Evolutionary conservation across 176 grass and related monocot species (phyloP).

Genomic region (Oryza meridionalis): DNA sequence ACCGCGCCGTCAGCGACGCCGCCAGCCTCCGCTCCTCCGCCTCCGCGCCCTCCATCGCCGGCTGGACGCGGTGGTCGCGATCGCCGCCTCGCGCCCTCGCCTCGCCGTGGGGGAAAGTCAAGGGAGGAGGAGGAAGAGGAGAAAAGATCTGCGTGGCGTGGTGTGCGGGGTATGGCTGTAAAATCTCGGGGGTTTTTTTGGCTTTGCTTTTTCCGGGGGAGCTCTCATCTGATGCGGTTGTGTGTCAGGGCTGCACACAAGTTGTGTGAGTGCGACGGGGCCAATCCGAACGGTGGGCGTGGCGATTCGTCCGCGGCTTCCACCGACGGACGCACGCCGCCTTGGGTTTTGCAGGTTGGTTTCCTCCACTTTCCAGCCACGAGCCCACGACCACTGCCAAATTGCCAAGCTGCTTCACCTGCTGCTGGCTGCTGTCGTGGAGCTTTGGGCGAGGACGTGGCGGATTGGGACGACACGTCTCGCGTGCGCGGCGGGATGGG

Average conservation of each 20-base stretch:
- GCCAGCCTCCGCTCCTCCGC: not conserved
- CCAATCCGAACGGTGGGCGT: slow-evolving; percentile 5
- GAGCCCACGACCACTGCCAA: too few relatives aligned
- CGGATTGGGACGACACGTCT: too few relatives aligned
- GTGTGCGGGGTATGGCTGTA: slow-evolving; percentile 32
- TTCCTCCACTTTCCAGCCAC: too few relatives aligned
- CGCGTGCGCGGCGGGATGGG: too few relatives aligned
- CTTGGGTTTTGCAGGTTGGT: not conserved
- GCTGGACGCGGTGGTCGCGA: not conserved
- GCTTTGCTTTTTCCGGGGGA: not conserved
- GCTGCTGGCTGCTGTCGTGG: too few relatives aligned
- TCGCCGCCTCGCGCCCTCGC: not conserved
- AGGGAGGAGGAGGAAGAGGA: not conserved
- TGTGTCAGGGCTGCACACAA: too few relatives aligned
- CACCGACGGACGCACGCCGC: not conserved
- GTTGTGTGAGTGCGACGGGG: too few relatives aligned
- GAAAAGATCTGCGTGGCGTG: slow-evolving; percentile 50
- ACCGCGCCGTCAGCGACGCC: slow-evolving; percentile 69
- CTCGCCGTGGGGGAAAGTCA: not conserved
- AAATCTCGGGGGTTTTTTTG: slow-evolving; percentile 9
- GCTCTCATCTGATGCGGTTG: not conserved
- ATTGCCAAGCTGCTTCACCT: too few relatives aligned
- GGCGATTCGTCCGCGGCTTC: slow-evolving; percentile 23
- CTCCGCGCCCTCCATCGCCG: slow-evolving; percentile 41
- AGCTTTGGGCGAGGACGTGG: too few relatives aligned